Evolutionary conservation across 805 yeast species (phyloP).

Genomic region (Saturnispora silvae): DNA sequence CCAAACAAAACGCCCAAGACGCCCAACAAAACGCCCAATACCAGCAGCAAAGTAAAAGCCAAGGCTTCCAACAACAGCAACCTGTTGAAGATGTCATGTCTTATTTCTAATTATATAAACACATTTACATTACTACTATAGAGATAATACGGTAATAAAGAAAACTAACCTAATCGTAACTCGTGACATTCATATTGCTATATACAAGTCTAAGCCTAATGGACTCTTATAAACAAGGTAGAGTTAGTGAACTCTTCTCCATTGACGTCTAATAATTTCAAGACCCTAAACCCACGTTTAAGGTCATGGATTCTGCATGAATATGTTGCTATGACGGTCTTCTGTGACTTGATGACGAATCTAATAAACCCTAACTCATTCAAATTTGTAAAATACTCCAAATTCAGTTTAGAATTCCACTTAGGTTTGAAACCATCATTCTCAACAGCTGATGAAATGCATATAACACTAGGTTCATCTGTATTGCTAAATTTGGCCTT

Average conservation of each 20-base stretch:
- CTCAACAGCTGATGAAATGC: conserved; percentile 29
- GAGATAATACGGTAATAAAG: neutral
- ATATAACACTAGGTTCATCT: conserved; percentile 9
- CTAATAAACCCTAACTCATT: conserved; percentile 46
- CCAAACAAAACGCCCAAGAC: conserved; percentile 31
- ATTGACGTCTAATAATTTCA: conserved; percentile 62
- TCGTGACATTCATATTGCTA: no score
- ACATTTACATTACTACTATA: neutral
- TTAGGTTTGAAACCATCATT: conserved; percentile 82
- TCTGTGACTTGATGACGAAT: conserved; percentile 33
- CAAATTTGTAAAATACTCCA: conserved; percentile 27
- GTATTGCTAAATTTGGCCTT: neutral
- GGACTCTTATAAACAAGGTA: conserved; percentile 30
- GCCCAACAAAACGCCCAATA: neutral
- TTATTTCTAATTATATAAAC: conserved; percentile 8
- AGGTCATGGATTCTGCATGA: conserved; percentile 54
- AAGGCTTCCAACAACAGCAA: conserved; percentile 8
- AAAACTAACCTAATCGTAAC: no score
- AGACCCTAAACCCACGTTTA: conserved; percentile 71
- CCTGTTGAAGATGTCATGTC: conserved; percentile 26
- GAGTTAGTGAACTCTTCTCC: conserved; percentile 66
- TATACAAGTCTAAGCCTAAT: conserved; percentile 1
- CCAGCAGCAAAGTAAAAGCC: conserved; percentile 9
- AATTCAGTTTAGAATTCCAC: conserved; percentile 55
- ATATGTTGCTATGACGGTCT: conserved; percentile 38